Percentiles rank a stretch among this genome's conserved stretches.
phyloP scores from a whole-genome alignment of 2,329 filamentous ascomycete genomes.

The Fusarium musae region DNA sequence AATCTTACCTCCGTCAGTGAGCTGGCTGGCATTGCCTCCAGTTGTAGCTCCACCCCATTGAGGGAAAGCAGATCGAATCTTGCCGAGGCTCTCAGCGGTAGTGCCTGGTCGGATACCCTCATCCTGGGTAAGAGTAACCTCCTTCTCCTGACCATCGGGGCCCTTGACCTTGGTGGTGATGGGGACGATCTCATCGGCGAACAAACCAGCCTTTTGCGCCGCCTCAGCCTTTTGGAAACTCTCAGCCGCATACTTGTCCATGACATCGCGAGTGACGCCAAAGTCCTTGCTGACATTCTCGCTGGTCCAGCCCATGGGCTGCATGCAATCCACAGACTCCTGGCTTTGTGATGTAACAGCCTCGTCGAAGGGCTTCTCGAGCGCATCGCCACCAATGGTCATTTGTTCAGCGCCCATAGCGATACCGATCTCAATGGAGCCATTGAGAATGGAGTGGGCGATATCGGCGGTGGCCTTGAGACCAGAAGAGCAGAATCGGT shows the following conservation, averaged over 20 bases:
- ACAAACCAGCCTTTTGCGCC: conserved; percentile 91
- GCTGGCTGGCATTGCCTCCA: conserved; percentile 92
- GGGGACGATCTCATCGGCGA: conserved; percentile 93
- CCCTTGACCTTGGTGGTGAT: conserved; percentile 86
- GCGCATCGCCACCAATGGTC: conserved; percentile 76
- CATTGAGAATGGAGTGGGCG: conserved; percentile 82
- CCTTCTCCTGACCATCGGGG: conserved; percentile 80
- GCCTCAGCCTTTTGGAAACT: conserved; percentile 87
- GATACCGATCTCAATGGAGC: conserved; percentile 87
- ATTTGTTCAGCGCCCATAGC: conserved; percentile 92
- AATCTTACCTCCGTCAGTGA: conserved; percentile 83
- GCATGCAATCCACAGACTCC: conserved; percentile 86
- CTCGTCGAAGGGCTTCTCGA: conserved; percentile 80
- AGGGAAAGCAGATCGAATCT: conserved; percentile 91
- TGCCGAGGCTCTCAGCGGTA: conserved; percentile 81
- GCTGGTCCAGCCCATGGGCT: conserved; percentile 97
- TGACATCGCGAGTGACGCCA: conserved; percentile 78
- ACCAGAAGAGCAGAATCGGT: conserved; percentile 97
- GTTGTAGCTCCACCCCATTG: conserved; percentile 88
- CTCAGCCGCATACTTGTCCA: conserved; percentile 89
- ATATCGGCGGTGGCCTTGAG: conserved; percentile 96
- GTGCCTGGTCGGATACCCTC: conserved; percentile 93
- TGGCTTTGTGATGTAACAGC: conserved; percentile 76
- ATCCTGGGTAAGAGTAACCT: conserved; percentile 83
- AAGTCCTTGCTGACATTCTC: conserved; percentile 97